phyloP scores from a whole-genome alignment of 2,329 filamentous ascomycete species.

The Epichloe sylvatica region DNA sequence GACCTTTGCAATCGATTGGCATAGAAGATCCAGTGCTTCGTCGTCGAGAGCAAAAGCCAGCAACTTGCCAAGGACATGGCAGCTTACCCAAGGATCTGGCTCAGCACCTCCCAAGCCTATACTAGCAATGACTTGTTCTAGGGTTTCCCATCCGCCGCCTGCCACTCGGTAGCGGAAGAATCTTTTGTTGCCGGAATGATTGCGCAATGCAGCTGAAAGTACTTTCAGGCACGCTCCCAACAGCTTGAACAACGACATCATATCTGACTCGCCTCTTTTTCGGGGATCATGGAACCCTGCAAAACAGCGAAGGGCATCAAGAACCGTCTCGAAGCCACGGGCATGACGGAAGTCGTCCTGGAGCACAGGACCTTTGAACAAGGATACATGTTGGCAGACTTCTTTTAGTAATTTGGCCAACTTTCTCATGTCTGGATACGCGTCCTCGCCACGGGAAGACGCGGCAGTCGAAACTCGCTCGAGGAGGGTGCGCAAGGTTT shows the following conservation, averaged over 20 bases:
- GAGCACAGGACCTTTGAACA: slow-evolving; percentile 31
- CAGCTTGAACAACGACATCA: slow-evolving; percentile 50
- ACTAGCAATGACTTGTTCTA: slow-evolving; percentile 59
- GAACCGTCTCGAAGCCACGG: slow-evolving; percentile 60
- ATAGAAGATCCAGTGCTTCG: slow-evolving; percentile 57
- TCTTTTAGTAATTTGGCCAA: slow-evolving; percentile 46
- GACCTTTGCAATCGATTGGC: slow-evolving; percentile 34
- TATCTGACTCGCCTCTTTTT: slow-evolving; percentile 46
- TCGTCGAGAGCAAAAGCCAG: slow-evolving; percentile 71
- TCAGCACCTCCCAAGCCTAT: slow-evolving; percentile 52
- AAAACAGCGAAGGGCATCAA: slow-evolving; percentile 55
- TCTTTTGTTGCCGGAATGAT: slow-evolving; percentile 74
- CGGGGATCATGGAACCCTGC: slow-evolving; percentile 64
- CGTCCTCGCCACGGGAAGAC: slow-evolving; percentile 20
- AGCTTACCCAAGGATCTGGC: slow-evolving; percentile 52
- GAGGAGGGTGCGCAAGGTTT: slow-evolving; percentile 42
- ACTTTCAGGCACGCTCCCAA: slow-evolving; percentile 60
- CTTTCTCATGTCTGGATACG: slow-evolving; percentile 34
- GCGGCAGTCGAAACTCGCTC: slow-evolving; percentile 27
- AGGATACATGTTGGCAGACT: slow-evolving; percentile 49
- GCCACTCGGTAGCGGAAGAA: slow-evolving; percentile 71
- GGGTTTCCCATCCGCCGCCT: slow-evolving; percentile 61
- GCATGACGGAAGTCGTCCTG: slow-evolving; percentile 78
- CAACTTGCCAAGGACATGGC: slow-evolving; percentile 69
- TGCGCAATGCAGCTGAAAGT: slow-evolving; percentile 59